Evolutionary conservation across 257 asterid genomes (phyloP).

Genomic region (Solanum ossicruentum): DNA sequence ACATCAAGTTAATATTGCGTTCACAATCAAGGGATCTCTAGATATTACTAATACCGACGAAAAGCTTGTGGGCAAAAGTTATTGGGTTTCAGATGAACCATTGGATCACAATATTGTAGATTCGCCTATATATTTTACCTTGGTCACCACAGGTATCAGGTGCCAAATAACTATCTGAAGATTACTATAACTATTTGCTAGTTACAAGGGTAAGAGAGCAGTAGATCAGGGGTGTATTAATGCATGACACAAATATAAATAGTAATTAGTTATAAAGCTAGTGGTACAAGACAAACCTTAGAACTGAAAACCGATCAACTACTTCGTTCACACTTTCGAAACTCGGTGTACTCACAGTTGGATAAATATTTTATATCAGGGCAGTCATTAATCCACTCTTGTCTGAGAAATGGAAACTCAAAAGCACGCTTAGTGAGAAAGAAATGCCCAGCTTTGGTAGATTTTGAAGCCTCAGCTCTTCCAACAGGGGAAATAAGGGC

Average conservation of each 20-base stretch:
- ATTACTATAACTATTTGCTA: neutral
- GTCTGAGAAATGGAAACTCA: neutral
- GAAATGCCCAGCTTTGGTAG: neutral
- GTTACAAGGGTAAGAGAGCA: neutral
- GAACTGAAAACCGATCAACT: neutral
- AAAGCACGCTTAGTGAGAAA: neutral
- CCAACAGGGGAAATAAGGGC: neutral
- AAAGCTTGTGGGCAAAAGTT: too few species aligned
- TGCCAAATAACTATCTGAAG: too few species aligned
- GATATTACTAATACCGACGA: too few species aligned
- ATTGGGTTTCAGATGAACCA: too few species aligned
- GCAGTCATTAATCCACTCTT: neutral
- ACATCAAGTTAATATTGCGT: too few species aligned
- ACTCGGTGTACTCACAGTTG: neutral
- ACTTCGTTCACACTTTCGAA: neutral
- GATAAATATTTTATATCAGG: neutral
- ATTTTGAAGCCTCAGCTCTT: neutral
- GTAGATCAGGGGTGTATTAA: neutral
- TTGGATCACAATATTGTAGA: too few species aligned
- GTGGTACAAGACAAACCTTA: neutral
- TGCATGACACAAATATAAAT: neutral
- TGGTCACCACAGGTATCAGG: too few species aligned
- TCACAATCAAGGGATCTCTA: too few species aligned
- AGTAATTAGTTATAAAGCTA: neutral
- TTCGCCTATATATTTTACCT: too few species aligned